Base-by-base conservation (phyloP, 257 asterid species). In the Cordia subcordata region DNA sequence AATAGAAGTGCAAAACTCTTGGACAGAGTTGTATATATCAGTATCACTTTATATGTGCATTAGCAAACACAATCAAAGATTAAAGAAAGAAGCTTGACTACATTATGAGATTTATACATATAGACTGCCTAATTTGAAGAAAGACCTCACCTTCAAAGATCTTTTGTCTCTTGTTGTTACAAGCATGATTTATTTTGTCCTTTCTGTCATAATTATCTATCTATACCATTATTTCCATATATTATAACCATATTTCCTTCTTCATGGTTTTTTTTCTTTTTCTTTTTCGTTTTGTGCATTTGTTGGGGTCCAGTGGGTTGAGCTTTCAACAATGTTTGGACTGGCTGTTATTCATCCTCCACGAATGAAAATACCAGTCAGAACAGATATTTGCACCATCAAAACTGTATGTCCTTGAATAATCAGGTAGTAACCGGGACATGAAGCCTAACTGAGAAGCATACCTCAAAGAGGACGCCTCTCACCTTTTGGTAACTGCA, bases 401-500 rank as follows among this genome's bases (percentile, higher is more conserved):
- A 66, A 53, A 58, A 58, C 16, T 40, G 14, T 55, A n/a, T n/a
- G n/a, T n/a, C n/a, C n/a, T 15, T 50, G 37, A 23, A 53, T 40
- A 18, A 52, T 49, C 38, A 52, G 49, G 67, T 47, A 60, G 67
- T 64, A 53, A 61, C 46, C 33, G 72, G 49, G 22, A 22, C 49
- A 50, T 40, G 55, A 77, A 81, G 77, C 78, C 82, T 68, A 65
- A 75, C 67, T 53, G 87, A 79, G 87, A 84, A 86, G 95, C 93
- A 67, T 87, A 87, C 94, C 95, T 87, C 95, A 80, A 82, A 65
- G 93, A 84, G 95, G 94, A 81, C 77, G 69, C 90, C 88, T 80
- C 90, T 80, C 90, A 82, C 69, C 47, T 78, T 72, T 77, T 65
- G 84, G 77, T 67, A 78, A 78, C 84, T 52, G 81, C 89, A 79